A percentile compares a stretch with the other conserved stretches of the same genome.
Evolutionary conservation across 176 grass and related monocot species (phyloP).

Genomic region (Raddia guianensis): DNA sequence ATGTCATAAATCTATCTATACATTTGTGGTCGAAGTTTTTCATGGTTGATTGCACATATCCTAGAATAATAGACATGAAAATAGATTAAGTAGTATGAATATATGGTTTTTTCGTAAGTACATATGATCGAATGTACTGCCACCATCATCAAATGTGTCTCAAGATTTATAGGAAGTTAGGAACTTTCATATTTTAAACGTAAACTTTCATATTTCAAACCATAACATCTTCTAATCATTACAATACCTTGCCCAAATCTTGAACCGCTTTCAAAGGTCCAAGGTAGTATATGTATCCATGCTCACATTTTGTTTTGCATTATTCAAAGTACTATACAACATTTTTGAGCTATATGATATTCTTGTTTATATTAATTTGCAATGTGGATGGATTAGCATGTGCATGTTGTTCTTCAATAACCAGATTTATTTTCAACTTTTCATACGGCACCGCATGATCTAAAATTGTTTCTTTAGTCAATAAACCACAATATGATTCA

Average conservation of each 20-base stretch:
- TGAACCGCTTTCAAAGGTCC: too few species aligned
- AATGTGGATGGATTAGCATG: not conserved
- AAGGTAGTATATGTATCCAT: too few species aligned
- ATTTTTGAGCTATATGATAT: not conserved
- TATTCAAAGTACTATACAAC: not conserved
- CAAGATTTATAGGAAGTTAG: too few species aligned
- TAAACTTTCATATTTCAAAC: too few species aligned
- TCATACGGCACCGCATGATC: not conserved
- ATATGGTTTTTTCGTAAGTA: too few species aligned
- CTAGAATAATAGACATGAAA: not conserved
- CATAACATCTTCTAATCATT: too few species aligned
- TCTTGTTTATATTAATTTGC: not conserved
- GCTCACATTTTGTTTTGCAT: too few species aligned
- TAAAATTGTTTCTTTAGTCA: not conserved
- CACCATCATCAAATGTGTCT: too few species aligned
- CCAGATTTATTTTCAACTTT: not conserved
- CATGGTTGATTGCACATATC: not conserved
- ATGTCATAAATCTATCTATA: not conserved
- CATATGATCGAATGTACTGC: too few species aligned
- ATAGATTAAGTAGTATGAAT: not conserved
- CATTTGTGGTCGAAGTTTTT: not conserved
- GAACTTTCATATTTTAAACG: too few species aligned
- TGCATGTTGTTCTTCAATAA: not conserved
- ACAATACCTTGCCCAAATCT: too few species aligned
- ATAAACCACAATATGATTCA: not conserved